Evolutionary conservation across 2,329 filamentous ascomycete genomes (phyloP), one percentile per base, ranked within the genome.

Genomic region (Metarhizium humberi): DNA sequence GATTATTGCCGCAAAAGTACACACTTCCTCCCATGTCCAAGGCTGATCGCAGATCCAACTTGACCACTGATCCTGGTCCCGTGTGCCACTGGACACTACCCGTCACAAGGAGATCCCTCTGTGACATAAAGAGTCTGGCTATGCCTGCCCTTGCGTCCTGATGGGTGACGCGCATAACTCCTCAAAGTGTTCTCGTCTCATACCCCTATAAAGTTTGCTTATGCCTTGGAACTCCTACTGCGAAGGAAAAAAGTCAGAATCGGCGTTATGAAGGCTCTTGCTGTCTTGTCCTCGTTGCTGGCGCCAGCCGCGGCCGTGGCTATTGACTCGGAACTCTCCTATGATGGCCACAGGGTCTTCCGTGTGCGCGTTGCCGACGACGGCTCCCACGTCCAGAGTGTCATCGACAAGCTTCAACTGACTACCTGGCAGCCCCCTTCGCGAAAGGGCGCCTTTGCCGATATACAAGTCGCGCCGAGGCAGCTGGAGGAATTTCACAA

Each of bases 331-430:
- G 45, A 47, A 25, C 63, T 72, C 4, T 70, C 69, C 0, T 78
- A 77, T 55, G 64, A 72, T 54, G 74, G 74, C 5, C 74, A 72
- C 65, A 73, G 74, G 56, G 74, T 74, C n/a, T 70, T 72, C 54
- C 72, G 73, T 16, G 63, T 77, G 20, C 63, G 69, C 6, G 66
- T 66, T 13, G 57, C 67, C 40, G 61, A 71, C 52, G 64, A 66
- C 18, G 64, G 61, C 55, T 29, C 46, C 2, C 62, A 61, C 18
- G 60, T 76, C 50, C 67, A 67, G 56, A 56, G 60, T 18, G 62
- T 73, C 56, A 61, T 73, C 32, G 56, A 62, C 47, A 65, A 65
- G 56, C 67, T 74, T 18, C 64, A 65, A 4, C 62, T 75, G 47
- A 58, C 60, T 51, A 68, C 68, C 2, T 74, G 71, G 72, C 71